Percentiles rank a stretch among this genome's conserved stretches.
Evolutionary conservation across 352 stramenopile species (phyloP).

Genomic region (Phytophthora hybrid): DNA sequence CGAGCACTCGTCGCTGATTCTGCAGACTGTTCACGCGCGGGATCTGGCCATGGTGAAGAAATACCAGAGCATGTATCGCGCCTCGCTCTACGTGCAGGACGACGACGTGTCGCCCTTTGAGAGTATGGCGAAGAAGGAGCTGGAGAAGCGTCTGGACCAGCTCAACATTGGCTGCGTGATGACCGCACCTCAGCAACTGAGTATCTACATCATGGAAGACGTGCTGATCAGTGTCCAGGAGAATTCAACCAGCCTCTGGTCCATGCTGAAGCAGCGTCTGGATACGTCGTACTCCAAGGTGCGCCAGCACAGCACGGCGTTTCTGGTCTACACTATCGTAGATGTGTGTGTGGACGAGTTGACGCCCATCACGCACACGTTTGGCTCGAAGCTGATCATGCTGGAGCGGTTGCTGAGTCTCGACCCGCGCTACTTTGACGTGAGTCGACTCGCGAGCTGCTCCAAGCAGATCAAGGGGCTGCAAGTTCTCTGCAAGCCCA

Average conservation of each 20-base stretch:
- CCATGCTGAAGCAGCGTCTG: conserved; percentile 64
- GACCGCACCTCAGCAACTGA: conserved; percentile 79
- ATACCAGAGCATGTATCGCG: conserved; percentile 82
- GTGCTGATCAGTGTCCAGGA: conserved; percentile 82
- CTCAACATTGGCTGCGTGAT: conserved; percentile 72
- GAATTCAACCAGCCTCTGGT: conserved; percentile 55
- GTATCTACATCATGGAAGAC: conserved; percentile 77
- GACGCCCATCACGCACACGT: conserved; percentile 75
- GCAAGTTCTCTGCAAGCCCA: conserved; percentile 79
- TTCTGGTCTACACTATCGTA: conserved; percentile 83
- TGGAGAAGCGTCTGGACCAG: conserved; percentile 64
- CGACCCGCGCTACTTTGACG: conserved; percentile 70
- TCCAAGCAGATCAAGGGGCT: conserved; percentile 79
- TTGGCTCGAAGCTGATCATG: conserved; percentile 77
- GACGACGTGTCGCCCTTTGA: conserved; percentile 65
- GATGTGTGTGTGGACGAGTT: conserved; percentile 86
- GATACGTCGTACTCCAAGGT: conserved; percentile 87
- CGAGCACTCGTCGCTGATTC: conserved; percentile 80
- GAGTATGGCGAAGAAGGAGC: conserved; percentile 69
- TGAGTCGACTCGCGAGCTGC: conserved; percentile 55
- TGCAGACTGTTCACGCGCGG: conserved; percentile 68
- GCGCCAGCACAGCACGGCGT: conserved; percentile 73
- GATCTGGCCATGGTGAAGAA: conserved; percentile 62
- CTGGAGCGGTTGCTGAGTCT: conserved; percentile 66
- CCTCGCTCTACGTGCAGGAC: conserved; percentile 66